Evolutionary conservation across 305 asterid species (phyloP).

Genomic region (Striga hermonthica): DNA sequence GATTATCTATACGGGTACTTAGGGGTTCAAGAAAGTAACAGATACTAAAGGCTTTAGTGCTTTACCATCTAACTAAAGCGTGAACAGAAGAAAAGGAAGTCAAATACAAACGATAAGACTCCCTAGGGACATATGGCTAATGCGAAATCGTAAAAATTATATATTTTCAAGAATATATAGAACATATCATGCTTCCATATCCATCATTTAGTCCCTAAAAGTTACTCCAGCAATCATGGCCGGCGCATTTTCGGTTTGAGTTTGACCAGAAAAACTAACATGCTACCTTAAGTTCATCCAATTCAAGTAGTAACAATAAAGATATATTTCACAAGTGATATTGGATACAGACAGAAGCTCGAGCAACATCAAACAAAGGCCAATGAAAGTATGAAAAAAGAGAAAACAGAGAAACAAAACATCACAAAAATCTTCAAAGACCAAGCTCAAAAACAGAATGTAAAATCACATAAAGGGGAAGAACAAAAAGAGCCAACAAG

Average conservation of each 20-base stretch:
- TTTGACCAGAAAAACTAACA: background rate
- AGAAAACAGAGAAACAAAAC: background rate
- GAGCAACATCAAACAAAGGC: constrained; percentile 11
- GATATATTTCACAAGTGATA: background rate
- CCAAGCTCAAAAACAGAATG: constrained; percentile 10
- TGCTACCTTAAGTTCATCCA: background rate
- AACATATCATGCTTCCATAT: constrained; percentile 7
- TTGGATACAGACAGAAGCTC: background rate
- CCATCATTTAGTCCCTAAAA: background rate
- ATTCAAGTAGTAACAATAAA: background rate
- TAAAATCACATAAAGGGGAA: constrained; percentile 1
- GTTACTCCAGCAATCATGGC: constrained; percentile 5
- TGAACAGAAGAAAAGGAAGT: constrained; percentile 7
- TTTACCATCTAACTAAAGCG: constrained; percentile 11
- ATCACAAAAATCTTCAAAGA: constrained; percentile 10
- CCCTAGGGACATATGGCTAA: background rate
- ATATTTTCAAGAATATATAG: no score
- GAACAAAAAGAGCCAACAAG: constrained; percentile 4
- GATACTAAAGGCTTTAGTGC: background rate
- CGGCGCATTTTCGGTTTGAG: background rate
- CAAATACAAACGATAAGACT: background rate
- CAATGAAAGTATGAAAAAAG: no score
- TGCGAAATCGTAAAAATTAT: no score
- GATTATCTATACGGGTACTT: background rate
- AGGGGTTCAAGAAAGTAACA: constrained; percentile 3